Conservation (phyloP, 169 alveolate species). For the Plasmodium relictum region DNA sequence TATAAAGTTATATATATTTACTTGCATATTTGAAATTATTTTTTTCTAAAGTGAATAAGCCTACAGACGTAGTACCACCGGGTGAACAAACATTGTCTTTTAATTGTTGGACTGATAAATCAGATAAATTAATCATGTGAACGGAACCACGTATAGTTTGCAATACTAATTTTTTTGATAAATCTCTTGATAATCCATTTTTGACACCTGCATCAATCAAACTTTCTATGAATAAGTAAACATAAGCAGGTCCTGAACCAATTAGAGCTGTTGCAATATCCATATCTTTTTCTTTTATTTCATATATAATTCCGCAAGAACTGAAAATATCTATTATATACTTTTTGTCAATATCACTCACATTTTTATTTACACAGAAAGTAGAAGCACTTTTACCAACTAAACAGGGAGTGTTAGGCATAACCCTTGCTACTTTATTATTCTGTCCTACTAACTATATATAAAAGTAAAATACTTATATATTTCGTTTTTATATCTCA, state of each 20-base stretch:
- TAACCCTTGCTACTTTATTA: slow-evolving; percentile 60
- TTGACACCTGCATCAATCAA: slow-evolving; percentile 83
- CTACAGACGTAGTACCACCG: slow-evolving; percentile 84
- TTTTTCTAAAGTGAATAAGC: slow-evolving; percentile 79
- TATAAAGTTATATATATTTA: slow-evolving; percentile 1
- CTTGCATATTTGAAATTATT: slow-evolving; percentile 79
- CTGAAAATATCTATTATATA: slow-evolving; percentile 35
- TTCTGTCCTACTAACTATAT: slow-evolving; percentile 17
- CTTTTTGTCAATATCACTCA: slow-evolving; percentile 19
- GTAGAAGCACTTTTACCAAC: slow-evolving; percentile 65
- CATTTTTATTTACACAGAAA: slow-evolving; percentile 50
- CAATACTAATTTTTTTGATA: slow-evolving; percentile 69
- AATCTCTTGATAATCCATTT: slow-evolving; percentile 79
- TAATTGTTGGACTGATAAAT: slow-evolving; percentile 77
- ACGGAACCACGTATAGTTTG: slow-evolving; percentile 78
- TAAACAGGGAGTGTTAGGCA: slow-evolving; percentile 76
- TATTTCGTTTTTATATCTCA: background rate
- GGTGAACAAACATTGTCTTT: slow-evolving; percentile 84
- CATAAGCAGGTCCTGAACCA: slow-evolving; percentile 84
- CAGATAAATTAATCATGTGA: slow-evolving; percentile 47
- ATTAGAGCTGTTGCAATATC: slow-evolving; percentile 53
- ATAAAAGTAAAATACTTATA: background rate
- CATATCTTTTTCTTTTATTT: slow-evolving; percentile 73
- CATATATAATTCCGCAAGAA: slow-evolving; percentile 45
- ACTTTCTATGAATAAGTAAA: slow-evolving; percentile 80